Conservation (phyloP, 768 basidiomycete species). For the Sporobolomyces roseus region DNA sequence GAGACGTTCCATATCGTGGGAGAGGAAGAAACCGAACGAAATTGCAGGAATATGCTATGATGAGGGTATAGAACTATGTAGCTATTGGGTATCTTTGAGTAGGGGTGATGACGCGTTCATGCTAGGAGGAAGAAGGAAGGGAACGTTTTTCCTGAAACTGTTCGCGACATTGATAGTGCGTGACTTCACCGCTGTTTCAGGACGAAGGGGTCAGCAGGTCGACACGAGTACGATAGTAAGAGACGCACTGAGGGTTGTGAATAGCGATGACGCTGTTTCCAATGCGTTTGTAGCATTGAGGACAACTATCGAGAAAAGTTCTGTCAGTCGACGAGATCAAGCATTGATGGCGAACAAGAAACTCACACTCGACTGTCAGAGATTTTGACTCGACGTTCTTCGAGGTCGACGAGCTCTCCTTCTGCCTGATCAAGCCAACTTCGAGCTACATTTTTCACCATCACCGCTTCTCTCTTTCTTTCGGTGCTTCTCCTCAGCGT, state of each 20-base stretch:
- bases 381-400: slow-evolving; percentile 78
- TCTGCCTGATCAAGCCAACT: slow-evolving; percentile 75
- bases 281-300: slow-evolving; percentile 89
- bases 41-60: no score
- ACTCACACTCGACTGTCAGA: slow-evolving; percentile 88
- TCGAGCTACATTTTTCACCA: slow-evolving; percentile 67
- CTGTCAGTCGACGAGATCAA: neutral
- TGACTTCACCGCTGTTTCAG: slow-evolving; percentile 75
- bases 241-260: slow-evolving; percentile 72
- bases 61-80: no score
- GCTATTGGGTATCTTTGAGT: no score
- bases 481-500: slow-evolving; percentile 59
- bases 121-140: neutral
- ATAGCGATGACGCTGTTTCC: slow-evolving; percentile 91
- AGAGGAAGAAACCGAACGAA: no score
- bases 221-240: no score
- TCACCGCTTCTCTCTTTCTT: slow-evolving; percentile 61
- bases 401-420: slow-evolving; percentile 66
- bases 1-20: no score
- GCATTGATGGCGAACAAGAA: neutral
- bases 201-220: neutral
- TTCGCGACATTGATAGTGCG: slow-evolving; percentile 76
- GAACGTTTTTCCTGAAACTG: slow-evolving; percentile 4
- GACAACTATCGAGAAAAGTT: slow-evolving; percentile 61
- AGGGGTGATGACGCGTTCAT: no score